These are phyloP conservation scores for Phytophthora megakarya DNA, from an alignment of 352 stramenopile species.

Conservation along the genomic window DNA sequence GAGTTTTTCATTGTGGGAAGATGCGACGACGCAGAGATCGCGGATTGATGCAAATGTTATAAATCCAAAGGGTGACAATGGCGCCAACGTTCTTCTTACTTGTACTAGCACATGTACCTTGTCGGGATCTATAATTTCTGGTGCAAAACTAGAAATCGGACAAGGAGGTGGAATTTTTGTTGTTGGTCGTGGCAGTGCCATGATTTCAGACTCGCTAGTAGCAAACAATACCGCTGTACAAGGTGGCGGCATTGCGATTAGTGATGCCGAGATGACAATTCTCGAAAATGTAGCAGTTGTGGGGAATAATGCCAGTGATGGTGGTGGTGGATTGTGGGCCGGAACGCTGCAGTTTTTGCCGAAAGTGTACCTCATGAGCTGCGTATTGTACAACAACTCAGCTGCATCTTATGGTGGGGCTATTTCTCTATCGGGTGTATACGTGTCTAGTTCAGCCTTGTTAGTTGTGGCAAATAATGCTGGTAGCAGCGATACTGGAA, in stretches of 20 bases:
- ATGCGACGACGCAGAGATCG: conserved; percentile 15
- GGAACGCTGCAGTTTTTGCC: conserved; percentile 2
- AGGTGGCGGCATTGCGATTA: conserved; percentile 42
- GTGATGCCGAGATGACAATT: conserved; percentile 10
- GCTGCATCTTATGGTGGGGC: conserved; percentile 30
- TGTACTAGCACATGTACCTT: conserved; percentile 31
- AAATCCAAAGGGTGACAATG: conserved; percentile 10
- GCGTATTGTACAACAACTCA: conserved; percentile 57
- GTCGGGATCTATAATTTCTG: conserved; percentile 28
- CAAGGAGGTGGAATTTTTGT: conserved; percentile 43
- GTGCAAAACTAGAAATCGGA: conserved; percentile 21
- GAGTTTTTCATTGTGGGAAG: conserved; percentile 8
- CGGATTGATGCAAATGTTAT: conserved; percentile 34
- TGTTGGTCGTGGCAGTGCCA: conserved; percentile 24
- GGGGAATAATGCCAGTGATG: conserved; percentile 29
- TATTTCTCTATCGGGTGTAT: conserved; percentile 23
- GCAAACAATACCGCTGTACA: conserved; percentile 36
- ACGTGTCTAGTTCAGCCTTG: conserved; percentile 11
- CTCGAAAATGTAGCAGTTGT: conserved; percentile 29
- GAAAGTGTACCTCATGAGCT: conserved; percentile 8
- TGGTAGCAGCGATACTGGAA: conserved; percentile 20
- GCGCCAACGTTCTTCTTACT: conserved; percentile 37
- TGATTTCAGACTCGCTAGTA: conserved; percentile 25
- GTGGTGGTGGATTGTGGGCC: conserved; percentile 36
- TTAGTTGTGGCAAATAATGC: conserved; percentile 47